phyloP scores from a whole-genome alignment of 2,329 filamentous ascomycete genomes.

The Fusarium multiceps region DNA sequence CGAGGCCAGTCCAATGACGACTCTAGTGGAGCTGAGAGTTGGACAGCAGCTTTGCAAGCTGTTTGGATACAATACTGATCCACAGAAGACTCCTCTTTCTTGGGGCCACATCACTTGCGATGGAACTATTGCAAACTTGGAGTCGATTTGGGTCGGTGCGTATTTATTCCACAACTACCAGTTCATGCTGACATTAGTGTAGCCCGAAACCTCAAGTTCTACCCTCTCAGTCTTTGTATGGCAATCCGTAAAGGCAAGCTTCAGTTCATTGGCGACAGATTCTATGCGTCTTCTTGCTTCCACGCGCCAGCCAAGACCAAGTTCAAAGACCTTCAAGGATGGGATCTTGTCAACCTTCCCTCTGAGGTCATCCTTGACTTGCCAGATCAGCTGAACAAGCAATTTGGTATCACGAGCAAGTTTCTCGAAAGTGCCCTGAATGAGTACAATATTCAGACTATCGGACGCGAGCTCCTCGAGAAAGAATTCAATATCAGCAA shows the following conservation, averaged over 20 bases:
- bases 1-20: constrained; percentile 59
- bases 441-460: constrained; percentile 52
- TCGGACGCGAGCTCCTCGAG: constrained; percentile 54
- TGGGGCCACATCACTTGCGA: constrained; percentile 61
- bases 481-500: constrained; percentile 47
- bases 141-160: constrained; percentile 57
- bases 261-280: constrained; percentile 52
- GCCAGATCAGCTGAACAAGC: constrained; percentile 50
- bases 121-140: constrained; percentile 60
- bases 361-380: constrained; percentile 55
- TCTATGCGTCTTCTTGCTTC: constrained; percentile 53
- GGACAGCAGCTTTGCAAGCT: constrained; percentile 59
- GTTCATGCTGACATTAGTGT: constrained; percentile 13
- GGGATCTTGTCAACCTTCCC: constrained; percentile 60
- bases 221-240: constrained; percentile 53
- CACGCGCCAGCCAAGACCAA: constrained; percentile 44
- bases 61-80: constrained; percentile 57
- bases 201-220: constrained; percentile 61
- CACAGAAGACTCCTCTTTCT: constrained; percentile 42
- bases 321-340: constrained; percentile 52
- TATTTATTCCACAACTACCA: rapidly evolving
- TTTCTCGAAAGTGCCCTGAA: constrained; percentile 47
- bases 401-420: constrained; percentile 54
- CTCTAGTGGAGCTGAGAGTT: constrained; percentile 56
- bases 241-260: constrained; percentile 54